phyloP scores from a whole-genome alignment of 148 eudicot species.

The Nepenthes gracilis region DNA sequence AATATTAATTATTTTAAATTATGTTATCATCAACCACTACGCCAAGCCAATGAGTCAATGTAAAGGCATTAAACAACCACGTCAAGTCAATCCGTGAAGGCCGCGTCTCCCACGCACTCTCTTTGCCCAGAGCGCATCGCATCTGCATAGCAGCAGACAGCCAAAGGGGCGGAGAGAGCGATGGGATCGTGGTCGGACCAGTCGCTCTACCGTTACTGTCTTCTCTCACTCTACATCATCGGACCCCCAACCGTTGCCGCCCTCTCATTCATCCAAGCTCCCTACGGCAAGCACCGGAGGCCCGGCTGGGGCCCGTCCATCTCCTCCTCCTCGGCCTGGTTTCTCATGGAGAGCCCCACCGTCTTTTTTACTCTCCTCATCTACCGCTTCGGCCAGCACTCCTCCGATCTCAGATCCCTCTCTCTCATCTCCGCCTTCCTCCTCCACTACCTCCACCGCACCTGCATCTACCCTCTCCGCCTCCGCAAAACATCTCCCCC shows the following conservation, averaged over 20 bases:
- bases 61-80: no score
- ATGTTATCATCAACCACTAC: no score
- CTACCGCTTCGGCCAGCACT: slow-evolving; percentile 42
- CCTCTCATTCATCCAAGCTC: slow-evolving; percentile 57
- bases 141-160: background rate
- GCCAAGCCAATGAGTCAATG: no score
- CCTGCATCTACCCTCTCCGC: slow-evolving; percentile 57
- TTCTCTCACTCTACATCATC: slow-evolving; percentile 32
- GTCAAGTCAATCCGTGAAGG: no score
- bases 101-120: no score
- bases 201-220: slow-evolving; percentile 20
- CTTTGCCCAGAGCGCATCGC: no score
- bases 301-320: slow-evolving; percentile 77
- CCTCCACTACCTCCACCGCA: slow-evolving; percentile 73
- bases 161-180: background rate
- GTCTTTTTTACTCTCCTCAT: slow-evolving; percentile 44
- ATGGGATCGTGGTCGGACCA: slow-evolving; percentile 13
- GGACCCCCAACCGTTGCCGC: slow-evolving; percentile 32
- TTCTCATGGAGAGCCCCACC: slow-evolving; percentile 80
- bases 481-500: slow-evolving; percentile 17
- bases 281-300: slow-evolving; percentile 74
- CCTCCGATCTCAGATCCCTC: slow-evolving; percentile 23
- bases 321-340: slow-evolving; percentile 66
- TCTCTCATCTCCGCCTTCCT: slow-evolving; percentile 50
- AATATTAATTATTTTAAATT: no score